phyloP scores from a whole-genome alignment of 257 asterid species.

The Nicotiana tabacum region DNA sequence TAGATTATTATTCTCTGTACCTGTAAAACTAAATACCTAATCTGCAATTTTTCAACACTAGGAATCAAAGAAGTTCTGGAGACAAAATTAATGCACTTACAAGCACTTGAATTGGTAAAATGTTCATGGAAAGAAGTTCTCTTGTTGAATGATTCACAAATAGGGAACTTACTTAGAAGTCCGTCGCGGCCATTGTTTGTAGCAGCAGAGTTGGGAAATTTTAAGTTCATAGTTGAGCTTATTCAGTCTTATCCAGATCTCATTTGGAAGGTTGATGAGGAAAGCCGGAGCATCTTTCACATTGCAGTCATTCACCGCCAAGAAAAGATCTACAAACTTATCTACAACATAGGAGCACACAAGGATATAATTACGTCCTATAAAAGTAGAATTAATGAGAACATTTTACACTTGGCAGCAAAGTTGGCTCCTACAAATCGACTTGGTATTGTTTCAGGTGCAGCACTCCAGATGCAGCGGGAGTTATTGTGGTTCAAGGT shows the following conservation, averaged over 20 bases:
- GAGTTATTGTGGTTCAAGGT: conserved; percentile 34
- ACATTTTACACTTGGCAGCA: conserved; percentile 32
- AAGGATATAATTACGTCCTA: conserved; percentile 32
- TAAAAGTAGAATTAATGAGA: conserved; percentile 16
- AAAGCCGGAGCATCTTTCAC: conserved; percentile 32
- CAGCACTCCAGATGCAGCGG: conserved; percentile 37
- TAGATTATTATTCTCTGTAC: neutral
- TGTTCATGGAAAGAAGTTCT: conserved; percentile 22
- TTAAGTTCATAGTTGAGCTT: conserved; percentile 24
- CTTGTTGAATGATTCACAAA: conserved; percentile 20
- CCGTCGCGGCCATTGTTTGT: conserved; percentile 28
- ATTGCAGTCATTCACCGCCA: conserved; percentile 32
- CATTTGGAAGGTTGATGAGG: conserved; percentile 32
- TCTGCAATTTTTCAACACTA: neutral
- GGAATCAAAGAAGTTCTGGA: conserved; percentile 16
- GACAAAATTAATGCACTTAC: conserved; percentile 22
- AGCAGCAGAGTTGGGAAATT: conserved; percentile 32
- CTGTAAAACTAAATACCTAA: neutral
- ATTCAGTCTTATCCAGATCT: conserved; percentile 32
- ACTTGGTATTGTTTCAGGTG: conserved; percentile 35
- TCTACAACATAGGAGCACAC: conserved; percentile 32
- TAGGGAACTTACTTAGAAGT: conserved; percentile 22
- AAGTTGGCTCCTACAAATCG: conserved; percentile 25
- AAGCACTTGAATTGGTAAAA: conserved; percentile 21
- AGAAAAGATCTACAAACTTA: conserved; percentile 27